Conservation (phyloP, 768 basidiomycete genomes). For the Coprinopsis sp. region DNA sequence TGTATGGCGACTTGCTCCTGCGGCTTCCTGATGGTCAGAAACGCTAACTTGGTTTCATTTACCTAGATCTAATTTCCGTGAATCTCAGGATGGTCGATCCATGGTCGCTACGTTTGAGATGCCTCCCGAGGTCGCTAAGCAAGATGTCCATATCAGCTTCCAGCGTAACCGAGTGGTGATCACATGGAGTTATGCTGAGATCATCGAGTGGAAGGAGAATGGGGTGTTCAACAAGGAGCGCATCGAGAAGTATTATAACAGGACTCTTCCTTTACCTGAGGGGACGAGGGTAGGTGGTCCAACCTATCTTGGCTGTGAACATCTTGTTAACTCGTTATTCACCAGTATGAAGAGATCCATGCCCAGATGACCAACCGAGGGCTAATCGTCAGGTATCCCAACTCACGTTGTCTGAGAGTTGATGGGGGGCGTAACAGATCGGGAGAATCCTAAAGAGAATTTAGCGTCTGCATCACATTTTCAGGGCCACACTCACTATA, state of each 20-base stretch:
- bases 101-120: conserved; percentile 70
- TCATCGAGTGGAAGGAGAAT: conserved; percentile 58
- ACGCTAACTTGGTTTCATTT: conserved; percentile 12
- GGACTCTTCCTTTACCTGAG: conserved; percentile 68
- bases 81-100: conserved; percentile 66
- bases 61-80: conserved; percentile 60
- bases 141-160: conserved; percentile 73
- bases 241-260: conserved; percentile 57
- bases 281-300: conserved; percentile 55
- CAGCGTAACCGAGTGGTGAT: conserved; percentile 58
- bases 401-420: conserved; percentile 43
- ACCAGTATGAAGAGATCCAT: conserved; percentile 69
- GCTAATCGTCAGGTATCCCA: conserved; percentile 66
- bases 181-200: conserved; percentile 59
- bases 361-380: conserved; percentile 60
- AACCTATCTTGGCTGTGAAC: conserved; percentile 3
- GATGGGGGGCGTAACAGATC: conserved; percentile 40
- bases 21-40: conserved; percentile 12
- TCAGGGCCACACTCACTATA: not conserved
- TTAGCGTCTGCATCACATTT: not conserved
- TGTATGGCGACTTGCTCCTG: conserved; percentile 38
- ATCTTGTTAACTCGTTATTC: not conserved
- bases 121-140: conserved; percentile 59
- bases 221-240: conserved; percentile 59
- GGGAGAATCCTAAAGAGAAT: conserved; percentile 30